phyloP scores from a whole-genome alignment of 805 yeast genomes.

The Cyberlindnera misumaiensis region DNA sequence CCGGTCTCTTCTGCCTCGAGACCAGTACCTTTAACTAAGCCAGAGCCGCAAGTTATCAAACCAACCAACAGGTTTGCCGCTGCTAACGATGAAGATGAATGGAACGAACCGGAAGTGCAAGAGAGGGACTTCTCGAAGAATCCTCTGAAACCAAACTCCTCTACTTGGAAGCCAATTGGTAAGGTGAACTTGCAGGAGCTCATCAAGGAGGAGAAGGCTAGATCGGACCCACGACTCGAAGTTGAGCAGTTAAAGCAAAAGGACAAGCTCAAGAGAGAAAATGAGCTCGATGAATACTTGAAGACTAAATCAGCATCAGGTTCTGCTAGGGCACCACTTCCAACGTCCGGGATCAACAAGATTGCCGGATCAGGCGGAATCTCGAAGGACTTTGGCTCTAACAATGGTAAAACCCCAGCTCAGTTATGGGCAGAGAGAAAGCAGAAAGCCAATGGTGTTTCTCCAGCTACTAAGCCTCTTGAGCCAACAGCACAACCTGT shows the following conservation, averaged over 20 bases:
- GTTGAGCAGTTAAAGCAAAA: constrained; percentile 29
- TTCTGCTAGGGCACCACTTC: constrained; percentile 19
- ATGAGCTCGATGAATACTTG: constrained; percentile 28
- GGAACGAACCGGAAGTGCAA: constrained; percentile 39
- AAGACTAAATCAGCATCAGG: constrained; percentile 28
- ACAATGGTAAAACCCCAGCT: constrained; percentile 85
- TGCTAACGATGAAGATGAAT: constrained; percentile 29
- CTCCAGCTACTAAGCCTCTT: constrained; percentile 17
- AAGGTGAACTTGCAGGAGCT: constrained; percentile 44
- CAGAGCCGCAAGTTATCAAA: constrained; percentile 19
- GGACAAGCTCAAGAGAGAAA: constrained; percentile 28
- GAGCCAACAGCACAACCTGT: constrained; percentile 24
- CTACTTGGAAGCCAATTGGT: constrained; percentile 57
- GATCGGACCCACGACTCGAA: constrained; percentile 37
- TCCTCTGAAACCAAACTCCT: constrained; percentile 35
- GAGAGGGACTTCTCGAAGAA: constrained; percentile 44
- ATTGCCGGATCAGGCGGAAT: constrained; percentile 51
- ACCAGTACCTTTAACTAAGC: constrained; percentile 11
- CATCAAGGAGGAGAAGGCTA: constrained; percentile 35
- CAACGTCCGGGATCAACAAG: constrained; percentile 18
- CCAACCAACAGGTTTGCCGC: constrained; percentile 6
- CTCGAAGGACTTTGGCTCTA: constrained; percentile 52
- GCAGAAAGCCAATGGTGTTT: constrained; percentile 30
- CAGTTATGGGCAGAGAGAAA: constrained; percentile 93
- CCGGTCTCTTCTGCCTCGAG: constrained; percentile 21